Evolutionary conservation across 2,329 filamentous ascomycete species (phyloP).

Genomic region (Fusarium anguioides): DNA sequence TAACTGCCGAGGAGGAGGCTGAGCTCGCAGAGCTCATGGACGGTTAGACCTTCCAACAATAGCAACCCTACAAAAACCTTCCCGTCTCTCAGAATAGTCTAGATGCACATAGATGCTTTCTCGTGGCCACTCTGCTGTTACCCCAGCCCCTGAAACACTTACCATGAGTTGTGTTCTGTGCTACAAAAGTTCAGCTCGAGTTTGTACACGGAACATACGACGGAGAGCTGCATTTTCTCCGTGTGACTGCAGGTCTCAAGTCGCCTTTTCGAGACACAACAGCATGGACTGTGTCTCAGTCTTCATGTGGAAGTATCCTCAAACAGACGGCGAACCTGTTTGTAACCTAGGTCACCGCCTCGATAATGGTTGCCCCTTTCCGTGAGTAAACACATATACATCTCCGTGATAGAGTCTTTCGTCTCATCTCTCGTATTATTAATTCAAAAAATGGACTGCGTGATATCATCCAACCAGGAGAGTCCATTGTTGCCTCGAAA

Average conservation of each 20-base stretch:
- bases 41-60: constrained; percentile 55
- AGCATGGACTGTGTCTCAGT: constrained; percentile 26
- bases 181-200: constrained; percentile 32
- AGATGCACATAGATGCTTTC: background rate
- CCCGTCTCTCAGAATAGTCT: background rate
- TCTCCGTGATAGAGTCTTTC: background rate
- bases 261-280: constrained; percentile 2
- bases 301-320: background rate
- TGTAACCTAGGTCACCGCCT: constrained; percentile 5
- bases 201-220: constrained; percentile 4
- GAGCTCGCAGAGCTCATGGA: constrained; percentile 94
- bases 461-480: constrained; percentile 2
- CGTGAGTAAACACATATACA: background rate
- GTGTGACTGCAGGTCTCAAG: constrained; percentile 1
- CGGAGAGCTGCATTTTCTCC: background rate
- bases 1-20: constrained; percentile 92
- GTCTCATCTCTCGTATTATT: background rate
- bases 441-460: background rate
- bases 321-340: constrained; percentile 1
- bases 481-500: background rate
- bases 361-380: constrained; percentile 2
- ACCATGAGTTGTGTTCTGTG: constrained; percentile 13
- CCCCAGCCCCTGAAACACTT: background rate
- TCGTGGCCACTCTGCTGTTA: background rate
- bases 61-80: background rate